Evolutionary conservation across 2,329 filamentous ascomycete species (phyloP), one percentile per base, ranked within the genome.

Genomic region (Corynespora cassiicola): DNA sequence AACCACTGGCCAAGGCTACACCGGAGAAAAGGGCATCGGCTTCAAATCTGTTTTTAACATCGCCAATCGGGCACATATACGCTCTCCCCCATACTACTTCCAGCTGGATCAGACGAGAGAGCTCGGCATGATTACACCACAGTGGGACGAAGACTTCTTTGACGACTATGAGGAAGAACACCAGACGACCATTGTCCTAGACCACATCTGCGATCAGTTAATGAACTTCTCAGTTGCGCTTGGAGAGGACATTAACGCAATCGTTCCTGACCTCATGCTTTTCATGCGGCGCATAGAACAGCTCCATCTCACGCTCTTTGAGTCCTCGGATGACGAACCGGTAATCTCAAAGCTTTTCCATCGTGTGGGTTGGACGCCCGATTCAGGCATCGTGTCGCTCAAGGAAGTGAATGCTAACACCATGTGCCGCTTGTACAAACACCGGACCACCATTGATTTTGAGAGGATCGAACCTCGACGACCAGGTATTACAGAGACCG

Each of bases 41-140:
- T 68, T 68, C 42, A 68, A 68, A 40, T 65, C 61, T 2, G 60
- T 68, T 8, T 68, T 68, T 42, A 63, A 56, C 26, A 42, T 65
- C 10, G 64, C 65, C 16, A 30, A 42, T 24, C 15, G 19, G 10
- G 38, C 25, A 21, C 31, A 34, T 19, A 42, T 42, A 42, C 17
- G 18, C 18, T 42, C 38, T 25, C 31, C 14, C 9, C 25, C 25
- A 24, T 42, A 36, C 25, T 36, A 18, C 26, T 42, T 42, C 25
- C 17, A 42, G 32, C 26, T 42, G 14, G 38, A 42, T 29, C 26
- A 42, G 21, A 26, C n/a, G 12, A 24, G 25, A 27, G 23, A 31
- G 31, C 26, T 42, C 14, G 38, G 38, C 14, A 42, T 36, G 38
- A 36, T 36, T 17, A 36, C 31, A 11, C 38, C 38, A 7, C 25